Evolutionary conservation across 495 filamentous ascomycete genomes (phyloP).

Genomic region (Aspergillus sclerotiicarbonarius): DNA sequence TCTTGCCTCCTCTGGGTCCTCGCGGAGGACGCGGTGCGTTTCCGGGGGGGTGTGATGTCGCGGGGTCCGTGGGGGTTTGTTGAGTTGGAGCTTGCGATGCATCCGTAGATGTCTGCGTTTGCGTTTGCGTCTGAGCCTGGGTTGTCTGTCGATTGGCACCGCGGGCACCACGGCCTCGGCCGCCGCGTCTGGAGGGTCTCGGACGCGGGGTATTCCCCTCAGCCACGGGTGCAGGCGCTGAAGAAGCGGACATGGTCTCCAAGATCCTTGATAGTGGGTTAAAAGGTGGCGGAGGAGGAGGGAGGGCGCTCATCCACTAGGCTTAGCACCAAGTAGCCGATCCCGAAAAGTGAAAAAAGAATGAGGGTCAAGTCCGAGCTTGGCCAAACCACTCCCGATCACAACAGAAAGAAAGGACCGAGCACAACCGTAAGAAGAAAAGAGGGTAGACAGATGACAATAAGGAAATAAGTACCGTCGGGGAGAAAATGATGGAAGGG

Average conservation of each 20-base stretch:
- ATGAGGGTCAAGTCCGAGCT: neutral
- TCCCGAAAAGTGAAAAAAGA: constrained; percentile 2
- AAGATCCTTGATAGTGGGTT: constrained; percentile 6
- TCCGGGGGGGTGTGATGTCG: constrained; percentile 10
- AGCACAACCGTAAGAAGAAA: neutral
- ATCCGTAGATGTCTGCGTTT: constrained; percentile 8
- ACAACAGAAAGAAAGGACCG: neutral
- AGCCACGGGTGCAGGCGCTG: constrained; percentile 12
- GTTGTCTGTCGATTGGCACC: constrained; percentile 22
- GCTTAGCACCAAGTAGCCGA: neutral
- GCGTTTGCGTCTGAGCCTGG: constrained; percentile 13
- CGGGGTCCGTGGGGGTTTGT: constrained; percentile 7
- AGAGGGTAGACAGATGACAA: neutral
- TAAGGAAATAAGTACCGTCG: neutral
- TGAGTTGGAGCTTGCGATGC: constrained; percentile 10
- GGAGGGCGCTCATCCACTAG: constrained; percentile 18
- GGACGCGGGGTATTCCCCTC: constrained; percentile 28
- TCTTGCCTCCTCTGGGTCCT: constrained; percentile 39
- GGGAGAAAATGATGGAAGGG: neutral
- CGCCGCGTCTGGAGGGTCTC: constrained; percentile 30
- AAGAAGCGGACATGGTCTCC: constrained; percentile 24
- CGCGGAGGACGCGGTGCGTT: constrained; percentile 26
- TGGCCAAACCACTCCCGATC: neutral
- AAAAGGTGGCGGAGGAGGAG: neutral
- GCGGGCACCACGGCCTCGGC: constrained; percentile 33